phyloP scores from a whole-genome alignment of 1,284 basidiomycete genomes.

The Somion occarium region DNA sequence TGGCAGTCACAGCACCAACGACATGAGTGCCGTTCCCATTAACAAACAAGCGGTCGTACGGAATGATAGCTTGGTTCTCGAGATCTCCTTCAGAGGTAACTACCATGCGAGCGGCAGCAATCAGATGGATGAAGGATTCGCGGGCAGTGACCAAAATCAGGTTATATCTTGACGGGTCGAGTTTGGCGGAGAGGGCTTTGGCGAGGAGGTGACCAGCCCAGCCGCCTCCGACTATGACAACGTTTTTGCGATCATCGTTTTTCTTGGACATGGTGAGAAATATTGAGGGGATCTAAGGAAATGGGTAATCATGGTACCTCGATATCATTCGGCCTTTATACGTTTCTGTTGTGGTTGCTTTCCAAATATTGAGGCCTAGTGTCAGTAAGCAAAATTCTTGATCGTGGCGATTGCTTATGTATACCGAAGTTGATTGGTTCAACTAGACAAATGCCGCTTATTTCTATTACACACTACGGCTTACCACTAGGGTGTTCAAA shows the following conservation, averaged over 20 bases:
- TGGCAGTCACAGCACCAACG: conserved; percentile 38
- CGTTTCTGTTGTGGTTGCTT: too few species aligned
- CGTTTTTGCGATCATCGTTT: conserved; percentile 23
- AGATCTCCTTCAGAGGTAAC: conserved; percentile 29
- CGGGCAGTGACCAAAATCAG: conserved; percentile 32
- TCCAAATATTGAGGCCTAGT: too few species aligned
- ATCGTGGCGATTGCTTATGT: neutral
- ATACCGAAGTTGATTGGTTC: neutral
- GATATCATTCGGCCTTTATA: too few species aligned
- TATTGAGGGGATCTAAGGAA: neutral
- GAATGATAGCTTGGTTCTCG: conserved; percentile 31
- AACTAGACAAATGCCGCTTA: neutral
- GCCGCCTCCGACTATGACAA: conserved; percentile 37
- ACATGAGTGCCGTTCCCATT: conserved; percentile 41
- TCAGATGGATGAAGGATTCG: conserved; percentile 29
- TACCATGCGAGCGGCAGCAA: conserved; percentile 30
- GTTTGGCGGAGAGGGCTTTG: conserved; percentile 28
- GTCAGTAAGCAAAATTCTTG: too few species aligned
- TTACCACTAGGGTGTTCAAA: neutral
- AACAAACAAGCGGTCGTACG: conserved; percentile 42
- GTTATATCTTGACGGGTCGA: conserved; percentile 27
- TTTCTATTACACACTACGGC: neutral
- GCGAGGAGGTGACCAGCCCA: conserved; percentile 26
- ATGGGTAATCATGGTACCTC: too few species aligned
- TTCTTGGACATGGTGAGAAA: conserved; percentile 21